Evolutionary conservation across 352 stramenopile species (phyloP), one percentile per base, ranked within the genome.

Genomic region (Globisporangium nodosum): DNA sequence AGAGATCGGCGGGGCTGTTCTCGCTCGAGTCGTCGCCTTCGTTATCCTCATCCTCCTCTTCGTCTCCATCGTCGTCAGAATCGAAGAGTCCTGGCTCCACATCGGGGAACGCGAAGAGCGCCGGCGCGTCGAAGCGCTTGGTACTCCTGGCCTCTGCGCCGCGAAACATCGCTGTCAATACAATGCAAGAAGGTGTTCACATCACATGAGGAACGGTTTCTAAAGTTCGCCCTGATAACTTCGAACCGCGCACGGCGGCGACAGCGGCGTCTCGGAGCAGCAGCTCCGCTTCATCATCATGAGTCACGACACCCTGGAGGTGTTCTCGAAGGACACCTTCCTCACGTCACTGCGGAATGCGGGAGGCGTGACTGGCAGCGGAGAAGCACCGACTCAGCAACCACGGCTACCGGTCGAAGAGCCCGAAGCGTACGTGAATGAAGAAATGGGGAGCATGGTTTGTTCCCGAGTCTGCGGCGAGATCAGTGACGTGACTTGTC

Each of bases 241-340:
- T 24, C 21, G 21, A 24, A 24, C 21, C 21, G 21, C 21, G 21
- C 21, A 24, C 21, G 21, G 21, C 21, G 21, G 21, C 21, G 21
- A 24, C 21, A 24, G 21, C 21, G 21, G 21, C 21, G 21, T 24
- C 21, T 24, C 21, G 21, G 0, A 24, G 21, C 21, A 24, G 21
- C 21, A 24, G 21, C 21, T 24, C 21, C 21, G 21, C 21, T 24
- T 9, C 31, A 37, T 37, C 31, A 6, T 24, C 31, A 37, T 64
- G 80, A 87, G 70, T 42, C 73, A 81, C 63, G 76, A 84, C 16
- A 66, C 62, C 33, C 52, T 64, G 3, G 80, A 90, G 35, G 69
- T 89, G 35, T 89, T 92, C 58, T 84, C 78, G n/a, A 89, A 87
- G 56, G 76, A 92, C 58, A 90, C 82, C 2, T 92, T 92, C 59